These are phyloP conservation scores for Agapanthus africanus DNA, from an alignment of 106 monocot genomes.

Conservation along the genomic window DNA sequence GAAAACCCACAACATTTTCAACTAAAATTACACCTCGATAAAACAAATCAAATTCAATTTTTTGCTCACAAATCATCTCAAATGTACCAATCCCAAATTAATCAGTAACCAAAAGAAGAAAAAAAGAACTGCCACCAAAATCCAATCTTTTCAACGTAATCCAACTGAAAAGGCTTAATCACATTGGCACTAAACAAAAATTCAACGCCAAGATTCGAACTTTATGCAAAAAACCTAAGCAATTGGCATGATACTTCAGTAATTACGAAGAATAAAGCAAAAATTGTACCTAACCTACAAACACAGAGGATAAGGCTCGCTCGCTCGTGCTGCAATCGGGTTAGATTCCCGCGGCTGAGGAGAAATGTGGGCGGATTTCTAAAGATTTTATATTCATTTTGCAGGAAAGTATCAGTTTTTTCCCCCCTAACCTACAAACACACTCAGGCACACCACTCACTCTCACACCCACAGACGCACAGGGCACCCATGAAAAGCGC, in stretches of 20 bases:
- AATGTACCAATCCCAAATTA: too few relatives aligned
- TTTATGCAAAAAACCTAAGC: neutral
- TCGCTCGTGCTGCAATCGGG: neutral
- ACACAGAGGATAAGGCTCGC: slow-evolving; percentile 11
- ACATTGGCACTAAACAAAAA: neutral
- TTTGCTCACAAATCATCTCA: too few relatives aligned
- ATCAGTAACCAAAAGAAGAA: neutral
- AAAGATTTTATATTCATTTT: neutral
- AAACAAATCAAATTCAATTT: too few relatives aligned
- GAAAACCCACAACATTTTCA: too few relatives aligned
- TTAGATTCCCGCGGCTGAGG: neutral
- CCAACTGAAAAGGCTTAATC: neutral
- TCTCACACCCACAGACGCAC: too few relatives aligned
- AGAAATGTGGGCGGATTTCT: neutral
- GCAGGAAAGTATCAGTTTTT: too few relatives aligned
- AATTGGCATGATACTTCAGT: neutral
- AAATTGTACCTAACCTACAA: neutral
- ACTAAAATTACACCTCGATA: too few relatives aligned
- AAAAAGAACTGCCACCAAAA: neutral
- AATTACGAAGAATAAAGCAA: neutral
- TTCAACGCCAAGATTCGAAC: neutral
- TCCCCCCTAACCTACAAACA: too few relatives aligned
- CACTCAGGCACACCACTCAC: too few relatives aligned
- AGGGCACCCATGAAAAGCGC: too few relatives aligned
- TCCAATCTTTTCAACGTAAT: neutral